These are phyloP conservation scores for Wakefieldia striispora DNA, from an alignment of 768 basidiomycete genomes.

Conservation along the genomic window DNA sequence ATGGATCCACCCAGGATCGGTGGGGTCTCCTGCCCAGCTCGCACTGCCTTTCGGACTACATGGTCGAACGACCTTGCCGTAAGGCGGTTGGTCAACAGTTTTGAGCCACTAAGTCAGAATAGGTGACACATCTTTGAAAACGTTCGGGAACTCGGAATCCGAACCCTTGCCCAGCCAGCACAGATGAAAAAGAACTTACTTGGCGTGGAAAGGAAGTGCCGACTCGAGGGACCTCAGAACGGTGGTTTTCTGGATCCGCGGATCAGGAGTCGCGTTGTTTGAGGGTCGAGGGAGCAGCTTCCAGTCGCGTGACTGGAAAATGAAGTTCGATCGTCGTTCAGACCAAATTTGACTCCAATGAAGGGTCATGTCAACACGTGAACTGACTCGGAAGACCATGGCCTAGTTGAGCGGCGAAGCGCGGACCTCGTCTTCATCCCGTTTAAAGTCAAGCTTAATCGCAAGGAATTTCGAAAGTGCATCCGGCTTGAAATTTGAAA, in stretches of 20 bases:
- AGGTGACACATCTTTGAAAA: no score
- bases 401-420: neutral
- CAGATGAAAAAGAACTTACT: neutral
- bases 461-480: neutral
- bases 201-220: neutral
- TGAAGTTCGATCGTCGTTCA: neutral
- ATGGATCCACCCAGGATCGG: no score
- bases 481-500: no score
- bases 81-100: no score
- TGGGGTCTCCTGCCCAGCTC: no score
- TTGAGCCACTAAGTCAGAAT: no score
- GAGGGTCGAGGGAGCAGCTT: neutral
- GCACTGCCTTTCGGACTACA: no score
- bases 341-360: neutral
- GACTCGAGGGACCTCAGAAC: neutral
- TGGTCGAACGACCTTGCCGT: no score
- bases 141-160: no score
- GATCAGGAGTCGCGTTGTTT: neutral
- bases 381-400: neutral
- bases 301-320: constrained; percentile 3
- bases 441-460: neutral
- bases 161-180: no score
- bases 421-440: neutral
- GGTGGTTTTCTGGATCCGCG: neutral
- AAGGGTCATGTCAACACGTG: constrained; percentile 1